A percentile compares a stretch with the other conserved stretches of the same genome.
phyloP scores from a whole-genome alignment of 352 stramenopile species.

The Phytophthora uliginosa region DNA sequence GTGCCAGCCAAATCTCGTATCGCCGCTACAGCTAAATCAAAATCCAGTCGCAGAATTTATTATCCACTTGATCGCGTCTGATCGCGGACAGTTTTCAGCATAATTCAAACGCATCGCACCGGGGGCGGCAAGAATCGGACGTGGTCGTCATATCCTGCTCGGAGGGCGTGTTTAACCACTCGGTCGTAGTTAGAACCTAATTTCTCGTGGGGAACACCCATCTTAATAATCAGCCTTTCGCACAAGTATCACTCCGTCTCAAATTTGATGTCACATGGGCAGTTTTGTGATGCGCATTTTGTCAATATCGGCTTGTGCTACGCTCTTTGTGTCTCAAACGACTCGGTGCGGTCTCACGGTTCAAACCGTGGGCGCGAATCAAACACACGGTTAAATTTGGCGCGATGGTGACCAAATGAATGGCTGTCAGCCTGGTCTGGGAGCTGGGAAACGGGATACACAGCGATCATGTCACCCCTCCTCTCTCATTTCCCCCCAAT shows the following conservation, averaged over 20 bases:
- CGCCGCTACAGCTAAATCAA: slow-evolving; percentile 1
- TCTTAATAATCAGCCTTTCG: no score
- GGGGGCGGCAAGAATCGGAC: not conserved
- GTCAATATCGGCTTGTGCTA: not conserved
- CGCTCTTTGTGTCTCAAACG: not conserved
- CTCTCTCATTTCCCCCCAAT: not conserved
- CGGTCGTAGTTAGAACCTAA: not conserved
- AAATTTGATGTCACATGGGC: not conserved
- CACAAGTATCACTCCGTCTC: not conserved
- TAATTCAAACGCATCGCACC: slow-evolving; percentile 9
- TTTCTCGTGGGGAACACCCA: not conserved
- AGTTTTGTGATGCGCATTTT: not conserved
- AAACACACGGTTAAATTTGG: not conserved
- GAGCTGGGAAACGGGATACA: not conserved
- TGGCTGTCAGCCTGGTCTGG: no score
- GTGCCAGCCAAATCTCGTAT: slow-evolving; percentile 12
- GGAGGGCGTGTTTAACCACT: not conserved
- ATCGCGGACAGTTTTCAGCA: not conserved
- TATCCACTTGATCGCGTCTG: slow-evolving; percentile 26
- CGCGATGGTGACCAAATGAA: not conserved
- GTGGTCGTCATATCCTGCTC: not conserved
- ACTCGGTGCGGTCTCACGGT: not conserved
- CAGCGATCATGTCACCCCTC: not conserved
- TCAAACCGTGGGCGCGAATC: not conserved
- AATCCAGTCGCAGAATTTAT: slow-evolving; percentile 6